A percentile compares a stretch with the other conserved stretches of the same genome.
These are phyloP conservation scores for Aspergillus ustus DNA, from an alignment of 2,329 filamentous ascomycete genomes.

Conservation along the genomic window DNA sequence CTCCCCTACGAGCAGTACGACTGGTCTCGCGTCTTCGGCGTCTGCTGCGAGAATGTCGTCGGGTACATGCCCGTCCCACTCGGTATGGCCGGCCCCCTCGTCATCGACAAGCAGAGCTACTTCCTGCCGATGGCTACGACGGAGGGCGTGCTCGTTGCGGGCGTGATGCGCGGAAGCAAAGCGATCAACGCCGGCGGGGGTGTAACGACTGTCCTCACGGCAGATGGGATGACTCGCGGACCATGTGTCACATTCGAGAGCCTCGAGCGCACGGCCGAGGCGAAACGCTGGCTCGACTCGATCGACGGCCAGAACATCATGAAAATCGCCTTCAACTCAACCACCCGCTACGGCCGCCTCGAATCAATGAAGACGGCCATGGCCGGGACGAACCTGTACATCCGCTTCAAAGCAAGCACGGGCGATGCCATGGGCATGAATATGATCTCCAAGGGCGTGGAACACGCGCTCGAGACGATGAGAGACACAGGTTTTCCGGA, in stretches of 20 bases:
- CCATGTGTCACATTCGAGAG: conserved; percentile 92
- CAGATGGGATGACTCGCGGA: conserved; percentile 96
- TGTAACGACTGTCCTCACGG: conserved; percentile 86
- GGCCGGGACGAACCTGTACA: conserved; percentile 92
- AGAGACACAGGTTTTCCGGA: conserved; percentile 88
- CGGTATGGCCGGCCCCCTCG: conserved; percentile 89
- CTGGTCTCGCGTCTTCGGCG: conserved; percentile 92
- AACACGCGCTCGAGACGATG: conserved; percentile 91
- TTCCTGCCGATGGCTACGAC: conserved; percentile 99
- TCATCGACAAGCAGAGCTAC: conserved; percentile 92
- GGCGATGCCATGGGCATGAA: conserved; percentile 99
- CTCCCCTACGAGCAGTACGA: conserved; percentile 91
- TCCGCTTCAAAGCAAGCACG: conserved; percentile 97
- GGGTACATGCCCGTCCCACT: conserved; percentile 93
- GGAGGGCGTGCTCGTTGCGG: conserved; percentile 94
- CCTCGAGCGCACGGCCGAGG: conserved; percentile 83
- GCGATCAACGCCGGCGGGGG: conserved; percentile 97
- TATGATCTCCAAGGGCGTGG: conserved; percentile 99
- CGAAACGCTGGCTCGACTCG: conserved; percentile 95
- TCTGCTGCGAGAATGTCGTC: conserved; percentile 98
- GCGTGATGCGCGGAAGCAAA: conserved; percentile 90
- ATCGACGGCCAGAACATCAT: conserved; percentile 79
- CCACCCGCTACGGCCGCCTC: conserved; percentile 88
- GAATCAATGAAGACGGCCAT: conserved; percentile 89
- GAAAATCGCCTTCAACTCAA: conserved; percentile 95